Percentiles rank a stretch among this genome's conserved stretches.
These are phyloP conservation scores for Sporothrix pallida DNA, from an alignment of 2,329 filamentous ascomycete species.

Conservation along the genomic window DNA sequence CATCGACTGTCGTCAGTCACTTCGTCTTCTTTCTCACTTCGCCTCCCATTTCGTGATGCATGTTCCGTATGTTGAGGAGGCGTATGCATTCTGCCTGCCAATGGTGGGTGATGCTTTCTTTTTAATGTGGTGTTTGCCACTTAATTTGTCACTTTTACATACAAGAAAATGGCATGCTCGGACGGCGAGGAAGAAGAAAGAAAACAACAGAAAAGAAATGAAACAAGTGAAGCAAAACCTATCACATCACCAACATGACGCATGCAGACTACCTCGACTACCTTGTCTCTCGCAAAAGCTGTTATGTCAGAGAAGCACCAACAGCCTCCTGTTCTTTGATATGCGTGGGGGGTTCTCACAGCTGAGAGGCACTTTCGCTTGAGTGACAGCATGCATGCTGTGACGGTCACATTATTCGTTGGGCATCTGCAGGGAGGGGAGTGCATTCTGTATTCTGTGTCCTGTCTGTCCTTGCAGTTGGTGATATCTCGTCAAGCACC, in stretches of 20 bases:
- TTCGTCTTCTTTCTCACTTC: neutral
- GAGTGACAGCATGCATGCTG: neutral
- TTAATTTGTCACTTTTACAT: neutral
- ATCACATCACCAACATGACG: neutral
- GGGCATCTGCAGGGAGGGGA: neutral
- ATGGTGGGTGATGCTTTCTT: neutral
- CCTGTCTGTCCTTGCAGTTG: neutral
- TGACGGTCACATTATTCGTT: constrained; percentile 12
- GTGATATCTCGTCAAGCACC: neutral
- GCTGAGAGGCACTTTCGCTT: neutral
- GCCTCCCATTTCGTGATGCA: neutral
- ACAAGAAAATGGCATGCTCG: no score
- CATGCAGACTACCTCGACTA: neutral
- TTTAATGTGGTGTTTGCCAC: neutral
- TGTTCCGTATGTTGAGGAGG: neutral
- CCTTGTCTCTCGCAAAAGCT: neutral
- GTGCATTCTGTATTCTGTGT: no score
- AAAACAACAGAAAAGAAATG: neutral
- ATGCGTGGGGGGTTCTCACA: constrained; percentile 2
- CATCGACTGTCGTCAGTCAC: no score
- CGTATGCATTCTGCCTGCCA: neutral
- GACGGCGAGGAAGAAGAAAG: neutral
- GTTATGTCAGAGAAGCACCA: neutral
- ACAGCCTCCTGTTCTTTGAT: neutral
- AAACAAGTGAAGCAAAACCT: neutral